Evolutionary conservation across 306 rosid genomes (phyloP), one percentile per base, ranked within the genome.

Genomic region (Inga laurina): DNA sequence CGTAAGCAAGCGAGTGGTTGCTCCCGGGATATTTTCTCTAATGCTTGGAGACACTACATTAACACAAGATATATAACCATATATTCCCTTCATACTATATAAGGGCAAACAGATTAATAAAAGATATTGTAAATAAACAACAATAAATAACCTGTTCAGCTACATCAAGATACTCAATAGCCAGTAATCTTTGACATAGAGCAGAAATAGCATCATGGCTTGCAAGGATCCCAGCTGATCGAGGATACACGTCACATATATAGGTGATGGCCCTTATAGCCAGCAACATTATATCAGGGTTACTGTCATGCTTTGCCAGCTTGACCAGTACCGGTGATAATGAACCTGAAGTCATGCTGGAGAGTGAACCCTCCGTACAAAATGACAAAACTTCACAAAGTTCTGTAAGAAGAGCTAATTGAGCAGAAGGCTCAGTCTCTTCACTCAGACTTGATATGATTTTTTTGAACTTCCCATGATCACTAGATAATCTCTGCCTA

Each of bases 11-110:
- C 97, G 51, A 91, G 95, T 11, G 99, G 98, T 79, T 97, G 99
- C 82, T 94, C 98, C 72, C 90, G 94, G 6, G 99, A 97, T 86
- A 97, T 94, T 88, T 94, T 97, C 90, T 94, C 99, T 90, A 97
- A 88, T 80, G 98, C 98, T 94, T 90, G 95, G 84, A 97, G 87
- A 87, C 99, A 97, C 99, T 97, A 80, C 84, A 91, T 48, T 18
- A 76, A 67, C 56, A 77, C 72, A 79, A 75, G 45, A 81, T 43
- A 77, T 57, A 77, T 32, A 54, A 76, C 49, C 68, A 70, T 61
- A 59, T 27, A 82, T 75, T 30, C 57, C 78, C 74, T 84, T 48
- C 81, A 51, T 76, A 66, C 72, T 19, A 68, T 35, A 74, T 30
- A n/a, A 39, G 22, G 35, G 12, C 12, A 70, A 70, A 19, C 68